Base-by-base conservation (phyloP, 257 asterid species). In the Nemophila menziesii region DNA sequence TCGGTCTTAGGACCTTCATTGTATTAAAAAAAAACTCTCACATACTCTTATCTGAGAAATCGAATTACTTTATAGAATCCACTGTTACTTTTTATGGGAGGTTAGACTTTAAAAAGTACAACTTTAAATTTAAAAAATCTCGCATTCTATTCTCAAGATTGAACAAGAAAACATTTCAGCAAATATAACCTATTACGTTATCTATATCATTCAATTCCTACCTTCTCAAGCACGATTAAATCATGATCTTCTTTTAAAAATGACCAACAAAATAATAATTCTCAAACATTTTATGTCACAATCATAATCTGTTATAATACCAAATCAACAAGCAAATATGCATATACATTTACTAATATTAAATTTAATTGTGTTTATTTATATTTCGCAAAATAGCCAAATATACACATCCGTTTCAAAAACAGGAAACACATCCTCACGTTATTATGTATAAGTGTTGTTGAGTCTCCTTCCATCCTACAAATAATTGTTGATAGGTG, bases 211-310 rank as follows among this genome's bases (percentile, higher is more conserved):
- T 13, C 23, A 34, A 1, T 33, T 42, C 14, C 34, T 55, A 16
- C 53, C 61, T 44, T 60, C 29, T 19, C 57, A 8, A 40, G 16
- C 44, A 51, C 64, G 49, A 21, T 18, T 23, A 2, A 3, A n/a
- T 3, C 4, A 10, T 38, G 21, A 33, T 52, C 14, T 15, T 22
- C 20, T 4, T 15, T 14, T 15, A 11, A 48, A 48, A 33, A 3
- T 33, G 12, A 10, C 43, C 19, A 9, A 18, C 16, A n/a, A 37
- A 44, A 8, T 0, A 11, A 17, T 17, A 17, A n/a, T n/a, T n/a
- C n/a, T n/a, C n/a, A n/a, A n/a, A 13, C 48, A 33, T 16, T 19
- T 27, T 23, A 39, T 42, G 19, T 14, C 27, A 8, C 33, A 39
- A 2, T 1, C 49, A 20, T 60, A 17, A 22, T 21, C 16, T 10